Evolutionary conservation across 768 basidiomycete genomes (phyloP).

Genomic region (Termitomyces sp.): DNA sequence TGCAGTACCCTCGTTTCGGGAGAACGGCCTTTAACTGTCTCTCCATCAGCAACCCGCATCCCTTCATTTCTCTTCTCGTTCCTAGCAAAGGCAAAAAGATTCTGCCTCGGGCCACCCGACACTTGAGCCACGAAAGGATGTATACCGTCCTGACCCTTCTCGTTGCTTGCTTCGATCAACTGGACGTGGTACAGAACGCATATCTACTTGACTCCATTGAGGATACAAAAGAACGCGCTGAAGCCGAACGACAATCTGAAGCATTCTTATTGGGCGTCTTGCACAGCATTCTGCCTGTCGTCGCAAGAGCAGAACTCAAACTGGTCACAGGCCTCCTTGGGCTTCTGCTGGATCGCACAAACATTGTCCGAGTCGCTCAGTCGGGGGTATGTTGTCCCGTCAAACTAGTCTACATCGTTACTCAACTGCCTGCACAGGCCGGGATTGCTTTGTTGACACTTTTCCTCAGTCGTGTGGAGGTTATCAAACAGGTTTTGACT

Average conservation of each 20-base stretch:
- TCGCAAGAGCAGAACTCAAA: conserved; percentile 75
- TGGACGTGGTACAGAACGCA: conserved; percentile 86
- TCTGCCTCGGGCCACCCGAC: conserved; percentile 83
- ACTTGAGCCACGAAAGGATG: conserved; percentile 76
- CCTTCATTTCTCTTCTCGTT: conserved; percentile 88
- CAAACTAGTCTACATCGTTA: background rate
- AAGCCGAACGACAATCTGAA: conserved; percentile 87
- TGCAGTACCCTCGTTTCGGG: conserved; percentile 11
- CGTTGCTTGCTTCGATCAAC: conserved; percentile 90
- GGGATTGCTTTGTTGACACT: conserved; percentile 89
- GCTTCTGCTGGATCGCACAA: conserved; percentile 74
- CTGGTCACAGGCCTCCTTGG: conserved; percentile 86
- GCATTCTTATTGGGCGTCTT: conserved; percentile 83
- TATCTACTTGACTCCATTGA: conserved; percentile 66
- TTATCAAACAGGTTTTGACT: conserved; percentile 73
- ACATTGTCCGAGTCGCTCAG: conserved; percentile 69
- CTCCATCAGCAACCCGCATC: conserved; percentile 80
- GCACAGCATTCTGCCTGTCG: conserved; percentile 82
- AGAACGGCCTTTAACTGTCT: background rate
- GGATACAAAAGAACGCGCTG: conserved; percentile 58
- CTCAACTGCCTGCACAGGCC: conserved; percentile 51
- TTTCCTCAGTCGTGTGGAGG: conserved; percentile 90
- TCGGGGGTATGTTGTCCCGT: conserved; percentile 63
- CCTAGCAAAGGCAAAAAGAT: conserved; percentile 93
- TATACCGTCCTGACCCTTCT: conserved; percentile 87